Conservation (phyloP, 2,329 filamentous ascomycete genomes). For the Colletotrichum lini region DNA sequence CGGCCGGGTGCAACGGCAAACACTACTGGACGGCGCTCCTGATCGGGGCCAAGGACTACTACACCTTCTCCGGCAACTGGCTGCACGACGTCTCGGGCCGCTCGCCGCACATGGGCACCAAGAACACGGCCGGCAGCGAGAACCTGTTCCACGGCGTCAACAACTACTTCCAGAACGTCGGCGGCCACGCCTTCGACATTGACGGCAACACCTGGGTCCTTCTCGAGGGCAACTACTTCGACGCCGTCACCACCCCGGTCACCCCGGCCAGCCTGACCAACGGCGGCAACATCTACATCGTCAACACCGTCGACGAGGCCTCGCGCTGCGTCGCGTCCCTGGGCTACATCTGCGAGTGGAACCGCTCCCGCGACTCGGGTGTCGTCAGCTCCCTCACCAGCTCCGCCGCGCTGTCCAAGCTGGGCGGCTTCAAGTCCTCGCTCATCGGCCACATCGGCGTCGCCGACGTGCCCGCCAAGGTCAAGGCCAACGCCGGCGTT, state of each 20-base stretch:
- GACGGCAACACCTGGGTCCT: slow-evolving; percentile 53
- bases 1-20: slow-evolving; percentile 49
- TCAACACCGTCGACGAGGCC: slow-evolving; percentile 47
- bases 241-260: slow-evolving; percentile 56
- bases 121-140: slow-evolving; percentile 21
- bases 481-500: slow-evolving; percentile 46
- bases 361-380: slow-evolving; percentile 42
- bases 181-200: slow-evolving; percentile 66
- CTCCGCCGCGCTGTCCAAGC: slow-evolving; percentile 36
- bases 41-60: slow-evolving; percentile 48
- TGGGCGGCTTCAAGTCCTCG: slow-evolving; percentile 43
- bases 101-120: slow-evolving; percentile 46
- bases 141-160: slow-evolving; percentile 48
- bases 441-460: slow-evolving; percentile 45
- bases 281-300: slow-evolving; percentile 46
- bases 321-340: slow-evolving; percentile 38
- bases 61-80: slow-evolving; percentile 46
- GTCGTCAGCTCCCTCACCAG: slow-evolving; percentile 39
- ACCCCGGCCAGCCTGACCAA: slow-evolving; percentile 47
- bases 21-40: slow-evolving; percentile 53
- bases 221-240: slow-evolving; percentile 54
- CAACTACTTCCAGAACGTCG: slow-evolving; percentile 49
- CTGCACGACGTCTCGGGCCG: slow-evolving; percentile 49
- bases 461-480: slow-evolving; percentile 44
- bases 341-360: slow-evolving; percentile 47